phyloP scores from a whole-genome alignment of 495 filamentous ascomycete genomes.

The Xylaria longipes region DNA sequence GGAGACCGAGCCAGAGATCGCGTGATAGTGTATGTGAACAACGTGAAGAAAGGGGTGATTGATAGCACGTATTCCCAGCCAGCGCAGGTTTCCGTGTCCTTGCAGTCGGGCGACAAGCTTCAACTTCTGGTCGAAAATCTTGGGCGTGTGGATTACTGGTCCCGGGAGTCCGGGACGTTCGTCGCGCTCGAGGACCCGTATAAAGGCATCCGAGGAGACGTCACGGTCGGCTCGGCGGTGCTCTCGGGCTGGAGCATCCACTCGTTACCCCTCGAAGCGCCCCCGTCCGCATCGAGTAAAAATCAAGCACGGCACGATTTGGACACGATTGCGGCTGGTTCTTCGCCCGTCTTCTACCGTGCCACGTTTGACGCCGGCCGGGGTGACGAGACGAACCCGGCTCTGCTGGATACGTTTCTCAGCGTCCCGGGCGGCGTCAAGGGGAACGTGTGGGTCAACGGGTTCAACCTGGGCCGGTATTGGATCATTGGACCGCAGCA shows the following conservation, averaged over 20 bases:
- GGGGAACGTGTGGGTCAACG: slow-evolving; percentile 56
- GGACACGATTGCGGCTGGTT: slow-evolving; percentile 12
- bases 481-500: slow-evolving; percentile 58
- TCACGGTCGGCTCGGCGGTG: slow-evolving; percentile 43
- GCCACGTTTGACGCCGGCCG: slow-evolving; percentile 42
- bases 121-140: slow-evolving; percentile 55
- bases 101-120: slow-evolving; percentile 47
- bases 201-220: slow-evolving; percentile 54
- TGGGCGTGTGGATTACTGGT: slow-evolving; percentile 54
- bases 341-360: slow-evolving; percentile 49
- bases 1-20: slow-evolving; percentile 52
- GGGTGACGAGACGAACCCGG: slow-evolving; percentile 23
- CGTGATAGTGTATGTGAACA: slow-evolving; percentile 54
- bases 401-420: slow-evolving; percentile 50
- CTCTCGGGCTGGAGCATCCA: slow-evolving; percentile 50
- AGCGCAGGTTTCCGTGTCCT: slow-evolving; percentile 36
- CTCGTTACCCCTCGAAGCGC: slow-evolving; percentile 41
- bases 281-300: slow-evolving; percentile 16
- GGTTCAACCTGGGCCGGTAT: slow-evolving; percentile 53
- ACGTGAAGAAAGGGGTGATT: slow-evolving; percentile 46
- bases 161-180: slow-evolving; percentile 39
- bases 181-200: slow-evolving; percentile 48
- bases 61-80: slow-evolving; percentile 51
- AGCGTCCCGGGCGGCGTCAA: slow-evolving; percentile 50
- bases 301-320: not conserved